Evolutionary conservation across 176 grass and related monocot genomes (phyloP), one percentile per base, ranked within the genome.

Genomic region (Zoysia pacifica): DNA sequence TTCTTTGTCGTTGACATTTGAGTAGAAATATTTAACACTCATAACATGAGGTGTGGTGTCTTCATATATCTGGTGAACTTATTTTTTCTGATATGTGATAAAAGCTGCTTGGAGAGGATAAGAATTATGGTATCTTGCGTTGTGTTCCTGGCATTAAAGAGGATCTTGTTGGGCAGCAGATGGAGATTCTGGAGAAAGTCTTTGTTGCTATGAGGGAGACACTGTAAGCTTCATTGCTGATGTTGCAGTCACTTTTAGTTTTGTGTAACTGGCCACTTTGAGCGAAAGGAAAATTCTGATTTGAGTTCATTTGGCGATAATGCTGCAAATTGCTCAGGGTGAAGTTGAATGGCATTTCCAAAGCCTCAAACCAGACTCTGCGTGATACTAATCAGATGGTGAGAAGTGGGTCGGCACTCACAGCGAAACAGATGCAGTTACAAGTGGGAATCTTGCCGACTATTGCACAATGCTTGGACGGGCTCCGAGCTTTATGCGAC

Each of bases 401-500:
- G 63, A 94, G 81, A 66, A 84, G 85, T 8, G 92, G 87, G 41
- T 91, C 90, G 0, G 79, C 77, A 35, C 88, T 78, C 19, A 89
- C 37, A 5, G 16, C 74, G 35, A 84, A 87, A 66, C 92, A 94
- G 64, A 89, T 93, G 95, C 79, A 89, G 72, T 73, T 94, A 52
- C 85, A 83, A 72, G 43, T 98, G 63, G 92, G 92, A 79, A 73
- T 90, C 64, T 94, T 86, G 85, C 91, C 89, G 56, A 90, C 77
- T 62, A 41, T 97, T 60, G 78, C 78, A 3, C 54, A 94, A 56
- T 98, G 92, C 83, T 85, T 94, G 83, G 74, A 84, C 83, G 91
- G 90, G 52, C 81, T 98, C 62, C 78, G 20, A 56, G 76, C 72
- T 8, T 82, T 94, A 63, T 85, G 80, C 3, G 86, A 90, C 11